Base-by-base conservation (phyloP, 2,329 filamentous ascomycete species). In the Fusarium keratoplasticum region DNA sequence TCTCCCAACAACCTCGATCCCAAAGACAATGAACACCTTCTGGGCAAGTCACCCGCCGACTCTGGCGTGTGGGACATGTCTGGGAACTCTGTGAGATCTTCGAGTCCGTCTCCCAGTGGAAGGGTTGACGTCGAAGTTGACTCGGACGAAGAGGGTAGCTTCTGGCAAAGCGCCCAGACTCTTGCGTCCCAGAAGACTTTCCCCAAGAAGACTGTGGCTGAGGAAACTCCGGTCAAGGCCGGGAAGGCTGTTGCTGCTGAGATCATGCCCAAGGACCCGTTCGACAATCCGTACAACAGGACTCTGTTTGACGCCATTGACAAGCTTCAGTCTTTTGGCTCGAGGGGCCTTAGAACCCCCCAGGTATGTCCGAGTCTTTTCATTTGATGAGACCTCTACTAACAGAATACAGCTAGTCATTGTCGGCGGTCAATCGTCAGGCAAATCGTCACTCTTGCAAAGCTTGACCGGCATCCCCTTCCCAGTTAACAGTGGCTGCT, bases 391-490 rank as follows among this genome's bases (percentile, higher is more conserved):
- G 14, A 9, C 3, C 6, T 14, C 7, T 14, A 14, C 59, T 77
- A 5, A 74, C 18, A 27, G 3, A 0, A 1, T 2, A 6, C 14
- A 83, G 81, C 78, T 84, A 7, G 78, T 84, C 2, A 82, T 84
- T 31, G 81, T 83, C 0, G 82, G 83, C 2, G 77, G 79, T 0
- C 82, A 84, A 66, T 84, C 81, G 1, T 76, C 80, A 3, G 82
- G 82, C 4, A 84, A 84, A 27, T 84, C 83, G 0, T 83, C 83
- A 7, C 73, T 84, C 2, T 72, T 84, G 3, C 80, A 81, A 55
- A 82, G 79, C 22, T 66, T 84, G 60, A 83, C 81, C 1, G 82
- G 81, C 4, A 83, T 84, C 18, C 83, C 82, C 0, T 84, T 84
- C 36, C 81, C 80, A 0, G 78, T 81, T 1, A 79, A 78, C 13